Percentiles rank a stretch among this genome's conserved stretches.
phyloP scores from a whole-genome alignment of 108 stramenopile species.

The Seminavis robusta region DNA sequence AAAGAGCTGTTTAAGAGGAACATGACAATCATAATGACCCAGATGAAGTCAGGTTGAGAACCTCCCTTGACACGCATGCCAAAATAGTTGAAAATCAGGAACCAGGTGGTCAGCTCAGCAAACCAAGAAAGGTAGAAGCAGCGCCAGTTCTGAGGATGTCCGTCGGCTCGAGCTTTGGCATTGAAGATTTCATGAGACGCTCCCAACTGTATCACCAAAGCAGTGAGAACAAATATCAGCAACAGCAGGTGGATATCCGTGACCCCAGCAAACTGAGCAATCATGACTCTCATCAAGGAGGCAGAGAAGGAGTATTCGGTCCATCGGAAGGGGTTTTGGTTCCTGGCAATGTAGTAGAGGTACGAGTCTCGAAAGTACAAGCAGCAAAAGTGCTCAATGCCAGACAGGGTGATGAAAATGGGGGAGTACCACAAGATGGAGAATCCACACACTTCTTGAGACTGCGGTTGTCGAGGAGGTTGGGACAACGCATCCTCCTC shows the following conservation, averaged over 20 bases:
- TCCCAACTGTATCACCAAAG: constrained; percentile 1
- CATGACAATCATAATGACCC: constrained; percentile 11
- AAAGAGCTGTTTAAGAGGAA: constrained; percentile 10
- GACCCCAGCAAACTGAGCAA: constrained; percentile 25
- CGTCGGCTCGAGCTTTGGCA: constrained; percentile 22
- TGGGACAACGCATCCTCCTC: too few species aligned
- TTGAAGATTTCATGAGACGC: constrained; percentile 18
- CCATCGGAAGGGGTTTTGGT: constrained; percentile 29
- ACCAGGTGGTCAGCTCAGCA: constrained; percentile 15
- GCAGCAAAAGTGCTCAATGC: constrained; percentile 15
- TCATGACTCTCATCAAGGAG: constrained; percentile 20
- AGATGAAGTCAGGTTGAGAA: constrained; percentile 6
- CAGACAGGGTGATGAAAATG: constrained; percentile 3
- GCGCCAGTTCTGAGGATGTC: constrained; percentile 15
- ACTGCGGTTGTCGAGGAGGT: not conserved
- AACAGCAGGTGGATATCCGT: constrained; percentile 22
- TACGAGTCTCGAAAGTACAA: constrained; percentile 11
- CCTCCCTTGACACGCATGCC: not conserved
- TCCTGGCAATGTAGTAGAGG: constrained; percentile 11
- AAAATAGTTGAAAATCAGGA: constrained; percentile 15
- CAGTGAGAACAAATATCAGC: constrained; percentile 9
- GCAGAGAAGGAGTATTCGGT: constrained; percentile 17
- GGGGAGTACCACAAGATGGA: constrained; percentile 12
- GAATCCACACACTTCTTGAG: not conserved
- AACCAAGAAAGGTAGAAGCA: constrained; percentile 14